These are phyloP conservation scores for Penicillium sp. DNA, from an alignment of 2,329 filamentous ascomycete genomes.

Conservation along the genomic window DNA sequence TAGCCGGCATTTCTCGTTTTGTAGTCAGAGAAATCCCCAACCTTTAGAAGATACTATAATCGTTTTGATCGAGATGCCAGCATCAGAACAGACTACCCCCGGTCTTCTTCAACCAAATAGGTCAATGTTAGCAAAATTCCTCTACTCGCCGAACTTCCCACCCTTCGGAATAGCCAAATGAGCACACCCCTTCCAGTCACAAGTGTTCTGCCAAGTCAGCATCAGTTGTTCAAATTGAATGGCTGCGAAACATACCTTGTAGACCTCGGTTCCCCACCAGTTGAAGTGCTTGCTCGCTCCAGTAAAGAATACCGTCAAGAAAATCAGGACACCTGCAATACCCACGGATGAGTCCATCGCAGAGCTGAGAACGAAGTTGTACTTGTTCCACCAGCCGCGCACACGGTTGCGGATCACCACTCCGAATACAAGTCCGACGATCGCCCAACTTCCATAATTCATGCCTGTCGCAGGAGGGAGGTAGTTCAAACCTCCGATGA, in stretches of 20 bases:
- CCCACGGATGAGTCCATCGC: conserved; percentile 56
- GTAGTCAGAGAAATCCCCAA: no score
- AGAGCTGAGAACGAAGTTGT: conserved; percentile 72
- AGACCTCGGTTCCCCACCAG: conserved; percentile 31
- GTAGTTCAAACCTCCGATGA: conserved; percentile 62
- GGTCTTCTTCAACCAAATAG: no score
- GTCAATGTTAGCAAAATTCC: no score
- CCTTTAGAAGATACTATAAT: no score
- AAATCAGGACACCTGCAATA: conserved; percentile 29
- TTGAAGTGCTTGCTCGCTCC: conserved; percentile 23
- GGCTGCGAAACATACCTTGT: conserved; percentile 17
- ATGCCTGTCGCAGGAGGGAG: conserved; percentile 68
- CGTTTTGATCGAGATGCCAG: no score
- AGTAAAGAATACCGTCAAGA: conserved; percentile 30
- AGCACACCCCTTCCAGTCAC: conserved; percentile 26
- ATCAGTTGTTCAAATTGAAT: not conserved
- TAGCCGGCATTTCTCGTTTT: no score
- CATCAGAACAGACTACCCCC: not conserved
- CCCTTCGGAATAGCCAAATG: conserved; percentile 18
- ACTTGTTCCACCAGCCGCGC: conserved; percentile 70
- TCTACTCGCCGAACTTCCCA: conserved; percentile 16
- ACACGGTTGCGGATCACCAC: conserved; percentile 62
- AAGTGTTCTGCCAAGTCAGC: conserved; percentile 21
- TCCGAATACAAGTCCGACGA: conserved; percentile 66
- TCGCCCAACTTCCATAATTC: conserved; percentile 68